phyloP scores from a whole-genome alignment of 116 monocot species.

The Cymodocea nodosa region DNA sequence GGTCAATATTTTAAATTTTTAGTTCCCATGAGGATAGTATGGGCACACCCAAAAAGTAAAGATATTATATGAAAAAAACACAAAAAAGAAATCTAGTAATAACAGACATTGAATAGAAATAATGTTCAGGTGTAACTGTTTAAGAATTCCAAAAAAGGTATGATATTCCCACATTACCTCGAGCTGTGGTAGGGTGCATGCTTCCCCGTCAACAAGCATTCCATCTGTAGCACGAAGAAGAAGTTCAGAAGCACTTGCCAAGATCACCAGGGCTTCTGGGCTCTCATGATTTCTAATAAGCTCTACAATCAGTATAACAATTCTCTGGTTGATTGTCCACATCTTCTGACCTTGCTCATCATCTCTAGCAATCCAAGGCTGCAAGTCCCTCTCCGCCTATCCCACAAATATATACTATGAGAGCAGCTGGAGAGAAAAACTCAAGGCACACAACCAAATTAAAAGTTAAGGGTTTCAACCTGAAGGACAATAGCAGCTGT shows the following conservation, averaged over 20 bases:
- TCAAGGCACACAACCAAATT: background rate
- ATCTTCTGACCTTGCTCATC: slow-evolving; percentile 82
- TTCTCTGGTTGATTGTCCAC: slow-evolving; percentile 93
- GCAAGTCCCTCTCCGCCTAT: slow-evolving; percentile 96
- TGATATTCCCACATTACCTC: slow-evolving; percentile 44
- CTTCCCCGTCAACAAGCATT: slow-evolving; percentile 99
- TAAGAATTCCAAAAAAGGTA: background rate
- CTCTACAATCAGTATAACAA: slow-evolving; percentile 85
- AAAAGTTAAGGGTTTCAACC: slow-evolving; percentile 27
- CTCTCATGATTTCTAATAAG: slow-evolving; percentile 84
- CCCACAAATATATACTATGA: slow-evolving; percentile 6
- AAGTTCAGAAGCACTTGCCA: slow-evolving; percentile 92
- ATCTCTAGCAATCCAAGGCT: slow-evolving; percentile 97
- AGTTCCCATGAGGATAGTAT: too few species aligned
- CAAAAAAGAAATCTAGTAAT: too few species aligned
- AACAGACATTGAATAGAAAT: too few species aligned
- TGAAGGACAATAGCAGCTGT: slow-evolving; percentile 90
- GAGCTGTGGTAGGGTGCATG: slow-evolving; percentile 90
- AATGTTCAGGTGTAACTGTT: too few species aligned
- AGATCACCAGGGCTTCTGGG: slow-evolving; percentile 67
- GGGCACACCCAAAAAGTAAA: background rate
- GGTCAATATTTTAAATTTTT: too few species aligned
- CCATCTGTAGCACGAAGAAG: slow-evolving; percentile 99
- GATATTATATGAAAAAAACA: background rate
- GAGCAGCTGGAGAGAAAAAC: slow-evolving; percentile 16